A percentile compares a stretch with the other conserved stretches of the same genome.
These are phyloP conservation scores for Papiliotrema fonsecae DNA, from an alignment of 1,284 basidiomycete genomes.

Conservation along the genomic window DNA sequence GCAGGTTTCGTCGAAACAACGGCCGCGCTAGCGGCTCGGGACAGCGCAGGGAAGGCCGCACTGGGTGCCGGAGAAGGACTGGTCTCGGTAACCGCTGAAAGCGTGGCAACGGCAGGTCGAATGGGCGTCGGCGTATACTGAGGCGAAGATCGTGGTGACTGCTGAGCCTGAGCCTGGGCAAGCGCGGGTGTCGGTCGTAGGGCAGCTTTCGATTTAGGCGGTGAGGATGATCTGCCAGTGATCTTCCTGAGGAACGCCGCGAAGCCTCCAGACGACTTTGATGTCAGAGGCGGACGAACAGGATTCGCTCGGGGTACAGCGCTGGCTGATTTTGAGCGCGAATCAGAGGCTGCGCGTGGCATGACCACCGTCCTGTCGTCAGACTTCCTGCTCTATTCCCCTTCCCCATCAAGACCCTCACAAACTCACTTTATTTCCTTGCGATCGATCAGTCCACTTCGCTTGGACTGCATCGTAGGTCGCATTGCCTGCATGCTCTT, in stretches of 20 bases:
- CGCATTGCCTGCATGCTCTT: not conserved
- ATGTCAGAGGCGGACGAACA: not conserved
- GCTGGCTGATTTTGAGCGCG: not conserved
- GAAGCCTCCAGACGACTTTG: conserved; percentile 17
- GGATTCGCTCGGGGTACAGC: not conserved
- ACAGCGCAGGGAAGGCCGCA: no score
- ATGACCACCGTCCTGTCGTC: not conserved
- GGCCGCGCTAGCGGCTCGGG: not conserved
- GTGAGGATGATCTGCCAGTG: conserved; percentile 17
- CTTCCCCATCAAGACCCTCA: not conserved
- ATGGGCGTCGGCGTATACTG: conserved; percentile 19
- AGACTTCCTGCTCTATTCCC: not conserved
- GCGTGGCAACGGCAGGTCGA: no score
- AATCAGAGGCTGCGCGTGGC: not conserved
- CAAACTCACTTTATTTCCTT: not conserved
- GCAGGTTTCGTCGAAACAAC: not conserved
- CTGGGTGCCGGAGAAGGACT: no score
- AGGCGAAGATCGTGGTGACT: conserved; percentile 48
- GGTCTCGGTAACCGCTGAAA: no score
- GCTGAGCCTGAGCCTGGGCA: not conserved
- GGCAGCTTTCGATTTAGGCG: conserved; percentile 1
- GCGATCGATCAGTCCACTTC: not conserved
- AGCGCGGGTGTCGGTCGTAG: not conserved
- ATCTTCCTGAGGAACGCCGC: conserved; percentile 28
- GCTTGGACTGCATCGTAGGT: not conserved